Base-by-base conservation (phyloP, 179 eudicot genomes). In the Nepenthes alata region DNA sequence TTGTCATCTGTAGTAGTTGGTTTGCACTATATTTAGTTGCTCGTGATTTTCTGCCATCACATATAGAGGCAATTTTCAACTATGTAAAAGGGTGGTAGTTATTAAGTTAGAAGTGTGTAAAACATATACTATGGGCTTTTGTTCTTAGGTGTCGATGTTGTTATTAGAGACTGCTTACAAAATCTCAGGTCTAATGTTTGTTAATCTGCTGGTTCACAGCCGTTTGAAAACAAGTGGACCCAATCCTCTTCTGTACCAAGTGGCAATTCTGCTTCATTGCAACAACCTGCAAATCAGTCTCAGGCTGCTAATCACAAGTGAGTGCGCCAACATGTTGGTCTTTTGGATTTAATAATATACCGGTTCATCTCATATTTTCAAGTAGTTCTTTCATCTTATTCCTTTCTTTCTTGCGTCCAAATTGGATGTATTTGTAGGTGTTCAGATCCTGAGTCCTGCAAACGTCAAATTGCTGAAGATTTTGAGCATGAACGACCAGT, bases 181-280 rank as follows among this genome's bases (percentile, higher is more conserved):
- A 1, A 60, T 57, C 48, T 35, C 58, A 1, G 55, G 47, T 39
- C 9, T 67, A 35, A 38, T 36, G 16, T 44, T 47, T 37, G 15
- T 54, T 15, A 41, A 38, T 38, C 47, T 57, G 41, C 4, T 68
- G 59, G n/a, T 61, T 72, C 55, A 47, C 84, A 93, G 96, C 96
- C 95, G n/a, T 89, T 81, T 77, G 93, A 89, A 65, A 93, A 93
- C 71, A 93, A 85, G 81, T 93, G 98, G 98, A 60, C 73, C 1
- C 98, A 95, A 35, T 66, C 72, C 60, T 70, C 85, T 72, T 57
- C 80, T 35, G 52, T n/a, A 38, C 68, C 68, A 65, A 47, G 57
- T 61, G 63, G 64, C 48, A 64, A 59, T 59, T 66, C 74, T 34
- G 34, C 72, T 73, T 73, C 81, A 55, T 56, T 79, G 57, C 82